Evolutionary conservation across 192 early-diverging fungal species (phyloP), one percentile per base, ranked within the genome.

Genomic region (Chytriomyces hyalinus): DNA sequence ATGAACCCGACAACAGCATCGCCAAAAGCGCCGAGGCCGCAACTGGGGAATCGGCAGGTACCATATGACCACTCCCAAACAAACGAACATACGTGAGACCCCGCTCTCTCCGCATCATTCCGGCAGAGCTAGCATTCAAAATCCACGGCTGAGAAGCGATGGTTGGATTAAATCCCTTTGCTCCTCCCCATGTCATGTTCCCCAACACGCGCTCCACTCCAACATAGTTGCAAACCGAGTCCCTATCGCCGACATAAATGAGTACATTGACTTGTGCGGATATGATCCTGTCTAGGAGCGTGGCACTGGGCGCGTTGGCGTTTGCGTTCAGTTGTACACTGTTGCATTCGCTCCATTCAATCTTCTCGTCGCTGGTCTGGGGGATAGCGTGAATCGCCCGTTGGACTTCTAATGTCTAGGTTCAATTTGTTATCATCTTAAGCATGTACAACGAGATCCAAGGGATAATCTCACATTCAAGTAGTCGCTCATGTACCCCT

Each of bases 61-160:
- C 85, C 81, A 92, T 81, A 75, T 93, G 92, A 0, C 92, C 92
- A 5, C 90, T 88, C 17, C 85, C 82, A 49, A 88, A 78, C 10
- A 93, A 48, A 17, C 81, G 75, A 28, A 87, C 80, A 59, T 87
- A 85, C 0, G 84, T 82, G 74, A 93, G 65, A 9, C 80, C 84
- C 17, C 88, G 83, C 20, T 84, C 78, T 22, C 82, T 80, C 53
- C 76, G 80, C 68, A 84, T 88, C 3, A 87, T 85, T 5, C 79
- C 87, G 63, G 82, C 46, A 6, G 67, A 57, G 4, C 65, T 67
- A 48, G 57, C 57, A 44, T 80, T 60, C 10, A 77, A 51, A 24
- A 57, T 47, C 76, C 76, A 77, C 5, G 15, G 15, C 3, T 11
- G 7, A 6, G 64, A 36, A 9, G 26, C 5, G 6, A 17, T 53